Percentiles rank a stretch among this genome's conserved stretches.
phyloP scores from a whole-genome alignment of 2,329 filamentous ascomycete species.

The Graphiopsis chlorocephala region DNA sequence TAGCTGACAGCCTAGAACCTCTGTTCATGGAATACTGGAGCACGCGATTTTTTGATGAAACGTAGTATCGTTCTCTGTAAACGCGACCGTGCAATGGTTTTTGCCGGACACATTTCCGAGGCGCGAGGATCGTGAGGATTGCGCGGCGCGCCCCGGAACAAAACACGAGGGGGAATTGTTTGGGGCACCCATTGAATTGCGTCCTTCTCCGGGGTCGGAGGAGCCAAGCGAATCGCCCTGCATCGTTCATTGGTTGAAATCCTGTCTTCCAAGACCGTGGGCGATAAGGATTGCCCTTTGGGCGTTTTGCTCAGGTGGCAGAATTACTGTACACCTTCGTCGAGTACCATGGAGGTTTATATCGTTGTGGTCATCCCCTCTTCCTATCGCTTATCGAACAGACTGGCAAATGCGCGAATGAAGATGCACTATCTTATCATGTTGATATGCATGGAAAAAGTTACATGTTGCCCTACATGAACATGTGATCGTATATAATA shows the following conservation, averaged over 20 bases:
- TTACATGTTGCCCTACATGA: neutral
- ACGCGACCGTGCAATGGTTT: neutral
- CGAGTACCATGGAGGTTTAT: neutral
- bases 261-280: neutral
- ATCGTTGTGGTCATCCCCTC: neutral
- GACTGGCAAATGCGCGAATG: neutral
- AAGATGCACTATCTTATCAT: neutral
- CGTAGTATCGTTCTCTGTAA: neutral
- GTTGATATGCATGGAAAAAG: neutral
- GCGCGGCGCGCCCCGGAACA: neutral
- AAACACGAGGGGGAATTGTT: neutral
- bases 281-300: conserved; percentile 1
- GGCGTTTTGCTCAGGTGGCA: conserved; percentile 15
- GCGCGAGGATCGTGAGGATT: neutral
- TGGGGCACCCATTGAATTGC: neutral
- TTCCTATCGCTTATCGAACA: neutral
- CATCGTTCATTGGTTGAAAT: conserved; percentile 1
- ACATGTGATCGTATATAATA: neutral
- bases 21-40: neutral
- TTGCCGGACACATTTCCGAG: neutral
- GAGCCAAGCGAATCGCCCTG: neutral
- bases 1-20: neutral
- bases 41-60: neutral
- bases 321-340: conserved; percentile 7
- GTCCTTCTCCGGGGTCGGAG: neutral